Evolutionary conservation across 768 basidiomycete genomes (phyloP), one percentile per base, ranked within the genome.

Genomic region (Cystofilobasidium ferigula): DNA sequence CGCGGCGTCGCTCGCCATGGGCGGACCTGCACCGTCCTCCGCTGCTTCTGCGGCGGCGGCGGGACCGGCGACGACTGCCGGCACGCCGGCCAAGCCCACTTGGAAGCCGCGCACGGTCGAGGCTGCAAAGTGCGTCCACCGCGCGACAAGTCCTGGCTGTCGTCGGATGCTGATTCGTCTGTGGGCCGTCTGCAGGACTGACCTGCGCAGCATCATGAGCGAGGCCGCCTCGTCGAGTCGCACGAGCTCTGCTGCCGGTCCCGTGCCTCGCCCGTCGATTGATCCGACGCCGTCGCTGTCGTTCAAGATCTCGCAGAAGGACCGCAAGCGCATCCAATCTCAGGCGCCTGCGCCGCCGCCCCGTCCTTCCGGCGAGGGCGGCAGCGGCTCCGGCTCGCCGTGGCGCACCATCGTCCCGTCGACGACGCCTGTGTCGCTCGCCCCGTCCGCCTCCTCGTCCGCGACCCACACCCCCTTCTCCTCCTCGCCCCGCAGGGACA

Each of bases 121-220:
- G 57, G 69, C 72, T 0, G 71, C 74, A 30, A 75, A 71, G 76
- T 76, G 38, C 66, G 76, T 73, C 18, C 28, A 30, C 47, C 58
- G 43, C 22, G 36, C 56, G 57, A 26, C 2, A 18, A 4, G 24
- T 47, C 43, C 2, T 26, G n/a, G 42, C 26, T 28, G 20, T 47
- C n/a, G 38, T 20, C 26, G n/a, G n/a, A n/a, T 35, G 40, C 58
- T 60, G 45, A 54, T 35, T 65, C 57, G 20, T 70, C 61, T 69
- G 40, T 70, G 63, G 28, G 48, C 34, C 45, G 26, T 58, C 28
- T 68, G 12, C 68, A 91, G 87, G 28, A 82, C 85, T 16, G 88
- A 94, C 72, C 85, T 97, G 82, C 87, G 86, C 71, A 77, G 82
- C 20, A 83, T 97, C 64, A 89, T 97, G 82, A 88, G 86, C 0